phyloP scores from a whole-genome alignment of 2,329 filamentous ascomycete species.

The Xylaria sp. region DNA sequence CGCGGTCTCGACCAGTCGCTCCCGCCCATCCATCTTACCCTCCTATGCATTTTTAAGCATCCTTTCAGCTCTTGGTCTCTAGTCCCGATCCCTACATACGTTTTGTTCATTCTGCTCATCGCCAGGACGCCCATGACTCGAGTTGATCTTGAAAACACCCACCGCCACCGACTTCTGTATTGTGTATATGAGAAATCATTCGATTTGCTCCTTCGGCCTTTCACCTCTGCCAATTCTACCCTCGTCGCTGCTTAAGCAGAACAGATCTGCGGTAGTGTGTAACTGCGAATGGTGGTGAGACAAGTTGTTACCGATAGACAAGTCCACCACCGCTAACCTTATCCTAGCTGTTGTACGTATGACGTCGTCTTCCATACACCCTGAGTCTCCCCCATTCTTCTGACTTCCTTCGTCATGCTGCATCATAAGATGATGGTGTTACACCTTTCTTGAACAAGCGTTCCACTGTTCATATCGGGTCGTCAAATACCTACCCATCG shows the following conservation, averaged over 20 bases:
- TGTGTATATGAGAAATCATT: background rate
- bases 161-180: background rate
- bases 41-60: background rate
- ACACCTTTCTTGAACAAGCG: conserved; percentile 21
- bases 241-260: background rate
- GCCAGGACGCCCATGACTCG: conserved; percentile 10
- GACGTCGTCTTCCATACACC: conserved; percentile 38
- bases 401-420: conserved; percentile 27
- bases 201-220: background rate
- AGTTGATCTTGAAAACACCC: conserved; percentile 10
- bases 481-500: conserved; percentile 4
- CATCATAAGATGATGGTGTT: conserved; percentile 5
- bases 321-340: conserved; percentile 13
- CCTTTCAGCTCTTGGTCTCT: background rate
- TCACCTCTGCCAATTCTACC: background rate
- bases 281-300: conserved; percentile 9
- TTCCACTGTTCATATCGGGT: conserved; percentile 6
- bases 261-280: conserved; percentile 4
- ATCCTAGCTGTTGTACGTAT: conserved; percentile 40
- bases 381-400: conserved; percentile 32
- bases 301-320: background rate
- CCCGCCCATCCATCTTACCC: background rate
- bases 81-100: background rate
- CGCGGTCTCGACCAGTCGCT: conserved; percentile 18
- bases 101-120: background rate